phyloP scores from a whole-genome alignment of 129 eudicot genomes.

The Flaveria trinervia region DNA sequence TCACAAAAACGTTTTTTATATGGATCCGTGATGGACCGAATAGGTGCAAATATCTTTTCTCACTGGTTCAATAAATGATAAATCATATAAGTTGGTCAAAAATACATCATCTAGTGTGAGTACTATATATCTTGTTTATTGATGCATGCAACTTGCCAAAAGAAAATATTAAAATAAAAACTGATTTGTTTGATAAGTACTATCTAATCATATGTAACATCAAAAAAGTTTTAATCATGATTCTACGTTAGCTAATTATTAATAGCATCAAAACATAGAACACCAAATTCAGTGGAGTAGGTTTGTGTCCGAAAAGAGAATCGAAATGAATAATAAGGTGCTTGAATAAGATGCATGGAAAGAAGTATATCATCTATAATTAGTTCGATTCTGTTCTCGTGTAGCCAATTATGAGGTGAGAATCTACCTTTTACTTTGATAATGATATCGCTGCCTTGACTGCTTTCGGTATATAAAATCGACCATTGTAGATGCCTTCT shows the following conservation, averaged over 20 bases:
- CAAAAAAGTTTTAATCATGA: neutral
- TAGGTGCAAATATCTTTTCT: neutral
- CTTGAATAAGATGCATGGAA: conserved; percentile 22
- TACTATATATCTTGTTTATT: neutral
- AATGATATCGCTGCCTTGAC: conserved; percentile 30
- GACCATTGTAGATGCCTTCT: conserved; percentile 17
- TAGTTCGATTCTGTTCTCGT: conserved; percentile 39
- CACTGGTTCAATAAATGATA: no score
- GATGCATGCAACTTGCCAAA: conserved; percentile 3
- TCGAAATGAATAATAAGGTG: conserved; percentile 31
- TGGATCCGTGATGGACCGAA: neutral
- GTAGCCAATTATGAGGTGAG: conserved; percentile 37
- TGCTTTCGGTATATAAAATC: conserved; percentile 27
- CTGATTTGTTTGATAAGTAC: neutral
- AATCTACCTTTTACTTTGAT: conserved; percentile 35
- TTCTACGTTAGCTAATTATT: neutral
- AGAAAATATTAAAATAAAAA: neutral
- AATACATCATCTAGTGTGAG: no score
- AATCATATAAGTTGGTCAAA: no score
- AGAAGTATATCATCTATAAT: neutral
- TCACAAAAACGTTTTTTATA: neutral
- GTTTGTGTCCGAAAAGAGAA: conserved; percentile 11
- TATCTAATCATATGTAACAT: neutral
- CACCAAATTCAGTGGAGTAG: conserved; percentile 33
- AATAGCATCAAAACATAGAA: conserved; percentile 2